phyloP scores from a whole-genome alignment of 192 early-diverging fungal genomes.

The Spinellus fusiger region DNA sequence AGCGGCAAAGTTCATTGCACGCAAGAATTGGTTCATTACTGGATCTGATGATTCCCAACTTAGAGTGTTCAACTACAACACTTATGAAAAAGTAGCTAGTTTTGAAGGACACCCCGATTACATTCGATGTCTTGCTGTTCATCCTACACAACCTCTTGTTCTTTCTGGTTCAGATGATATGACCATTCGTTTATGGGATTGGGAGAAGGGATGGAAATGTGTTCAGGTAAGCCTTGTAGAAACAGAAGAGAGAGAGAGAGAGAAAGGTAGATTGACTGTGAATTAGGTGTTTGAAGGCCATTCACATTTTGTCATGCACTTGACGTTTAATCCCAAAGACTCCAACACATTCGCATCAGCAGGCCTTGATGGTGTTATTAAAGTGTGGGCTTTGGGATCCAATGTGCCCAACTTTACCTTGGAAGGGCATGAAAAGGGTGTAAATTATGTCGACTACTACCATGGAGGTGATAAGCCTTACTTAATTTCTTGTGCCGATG shows the following conservation, averaged over 20 bases:
- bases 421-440: conserved; percentile 95
- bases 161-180: conserved; percentile 95
- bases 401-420: conserved; percentile 92
- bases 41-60: conserved; percentile 98
- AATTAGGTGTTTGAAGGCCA: conserved; percentile 95
- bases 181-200: conserved; percentile 98
- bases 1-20: conserved; percentile 93
- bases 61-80: conserved; percentile 99
- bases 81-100: conserved; percentile 91
- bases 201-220: conserved; percentile 98
- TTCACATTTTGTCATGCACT: conserved; percentile 94
- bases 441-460: conserved; percentile 98
- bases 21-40: conserved; percentile 95
- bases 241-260: not conserved
- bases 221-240: conserved; percentile 42
- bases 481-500: conserved; percentile 91
- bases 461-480: conserved; percentile 98
- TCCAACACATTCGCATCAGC: conserved; percentile 98
- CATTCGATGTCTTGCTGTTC: conserved; percentile 93
- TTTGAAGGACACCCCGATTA: conserved; percentile 98
- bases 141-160: conserved; percentile 91
- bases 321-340: conserved; percentile 98
- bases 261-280: not conserved
- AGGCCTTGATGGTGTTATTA: conserved; percentile 91
- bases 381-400: conserved; percentile 96